Conservation (phyloP, 1,284 basidiomycete genomes). For the Papiliotrema nemorosa region DNA sequence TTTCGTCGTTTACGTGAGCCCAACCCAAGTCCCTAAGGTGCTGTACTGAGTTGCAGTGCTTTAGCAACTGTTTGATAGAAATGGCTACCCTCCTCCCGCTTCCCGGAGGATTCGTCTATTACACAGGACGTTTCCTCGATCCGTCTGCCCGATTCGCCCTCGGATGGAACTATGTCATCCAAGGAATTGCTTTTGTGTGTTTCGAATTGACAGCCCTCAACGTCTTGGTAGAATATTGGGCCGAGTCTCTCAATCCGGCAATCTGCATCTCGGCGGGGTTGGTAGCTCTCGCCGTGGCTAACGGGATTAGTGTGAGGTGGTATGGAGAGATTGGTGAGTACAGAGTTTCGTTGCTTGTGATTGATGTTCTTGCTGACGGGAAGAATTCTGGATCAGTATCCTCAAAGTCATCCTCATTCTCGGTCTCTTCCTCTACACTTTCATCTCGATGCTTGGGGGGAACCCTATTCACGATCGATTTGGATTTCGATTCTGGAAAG, state of each 20-base stretch:
- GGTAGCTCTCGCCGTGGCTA: conserved; percentile 47
- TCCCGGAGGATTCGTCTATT: conserved; percentile 47
- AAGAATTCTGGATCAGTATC: conserved; percentile 29
- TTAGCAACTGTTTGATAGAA: conserved; percentile 40
- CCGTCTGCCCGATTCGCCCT: conserved; percentile 51
- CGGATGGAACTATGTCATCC: neutral
- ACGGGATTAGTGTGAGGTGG: conserved; percentile 42
- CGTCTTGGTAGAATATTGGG: conserved; percentile 29
- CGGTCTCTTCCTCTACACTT: conserved; percentile 57
- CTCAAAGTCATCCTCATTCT: conserved; percentile 32
- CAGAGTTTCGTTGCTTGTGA: conserved; percentile 5
- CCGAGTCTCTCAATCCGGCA: conserved; percentile 30
- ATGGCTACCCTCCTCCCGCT: conserved; percentile 49
- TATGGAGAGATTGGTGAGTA: conserved; percentile 33
- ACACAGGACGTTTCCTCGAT: conserved; percentile 54
- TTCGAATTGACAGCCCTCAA: conserved; percentile 10
- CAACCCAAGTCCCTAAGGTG: too few relatives aligned
- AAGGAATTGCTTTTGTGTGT: conserved; percentile 1
- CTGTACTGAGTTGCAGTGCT: neutral
- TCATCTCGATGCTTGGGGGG: conserved; percentile 67
- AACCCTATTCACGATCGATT: conserved; percentile 51
- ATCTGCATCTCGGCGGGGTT: conserved; percentile 50
- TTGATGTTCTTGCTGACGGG: conserved; percentile 5
- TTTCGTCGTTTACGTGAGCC: neutral
- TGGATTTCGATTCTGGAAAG: conserved; percentile 60